phyloP scores from a whole-genome alignment of 2,329 filamentous ascomycete genomes.

The Penicillium concentricum region DNA sequence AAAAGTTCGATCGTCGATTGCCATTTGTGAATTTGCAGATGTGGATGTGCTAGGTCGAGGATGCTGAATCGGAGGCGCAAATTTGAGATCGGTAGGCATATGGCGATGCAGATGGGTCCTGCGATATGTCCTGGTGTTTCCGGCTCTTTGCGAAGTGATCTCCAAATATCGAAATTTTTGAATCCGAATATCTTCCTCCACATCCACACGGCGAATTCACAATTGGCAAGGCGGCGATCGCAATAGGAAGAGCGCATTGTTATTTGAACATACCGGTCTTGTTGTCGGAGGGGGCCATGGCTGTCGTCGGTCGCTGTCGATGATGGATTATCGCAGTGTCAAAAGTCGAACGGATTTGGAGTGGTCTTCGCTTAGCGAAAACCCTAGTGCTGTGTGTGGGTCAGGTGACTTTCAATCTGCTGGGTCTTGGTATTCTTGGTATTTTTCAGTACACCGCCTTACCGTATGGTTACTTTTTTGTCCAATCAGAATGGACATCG shows the following conservation, averaged over 20 bases:
- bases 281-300: constrained; percentile 48
- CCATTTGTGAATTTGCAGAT: constrained; percentile 15
- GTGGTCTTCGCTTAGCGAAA: constrained; percentile 43
- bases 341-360: constrained; percentile 38
- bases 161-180: constrained; percentile 10
- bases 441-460: not conserved
- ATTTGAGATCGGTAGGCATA: not conserved
- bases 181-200: constrained; percentile 5
- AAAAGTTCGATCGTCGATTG: constrained; percentile 14
- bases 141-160: not conserved
- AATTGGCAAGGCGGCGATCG: constrained; percentile 42
- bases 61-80: not conserved
- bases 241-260: constrained; percentile 24
- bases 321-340: constrained; percentile 46
- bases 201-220: constrained; percentile 20
- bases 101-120: not conserved
- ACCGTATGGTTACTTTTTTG: not conserved
- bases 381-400: constrained; percentile 41
- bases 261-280: constrained; percentile 46
- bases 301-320: constrained; percentile 44
- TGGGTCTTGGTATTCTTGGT: constrained; percentile 12
- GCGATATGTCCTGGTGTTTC: not conserved
- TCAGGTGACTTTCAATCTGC: constrained; percentile 33
- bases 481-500: constrained; percentile 2
- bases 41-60: not conserved